Percentiles rank a stretch among this genome's conserved stretches.
Conservation (phyloP, 208 protist genomes). For the Leptomonas seymouri region DNA sequence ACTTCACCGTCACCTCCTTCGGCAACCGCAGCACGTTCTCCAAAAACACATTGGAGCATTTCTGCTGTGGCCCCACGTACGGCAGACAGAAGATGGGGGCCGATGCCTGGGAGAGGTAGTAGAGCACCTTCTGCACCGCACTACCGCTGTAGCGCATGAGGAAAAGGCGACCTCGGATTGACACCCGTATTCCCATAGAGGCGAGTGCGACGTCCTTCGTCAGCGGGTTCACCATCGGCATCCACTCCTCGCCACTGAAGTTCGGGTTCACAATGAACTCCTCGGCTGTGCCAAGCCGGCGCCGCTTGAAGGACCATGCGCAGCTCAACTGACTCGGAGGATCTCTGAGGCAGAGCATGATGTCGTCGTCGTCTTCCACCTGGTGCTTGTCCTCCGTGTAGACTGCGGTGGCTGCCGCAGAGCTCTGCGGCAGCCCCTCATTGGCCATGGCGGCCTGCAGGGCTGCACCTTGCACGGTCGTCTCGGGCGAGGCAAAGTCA, state of each 20-base stretch:
- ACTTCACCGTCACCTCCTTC: neutral
- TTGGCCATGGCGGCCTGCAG: too few species aligned
- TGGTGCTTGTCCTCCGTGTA: neutral
- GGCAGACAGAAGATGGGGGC: conserved; percentile 26
- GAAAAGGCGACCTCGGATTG: conserved; percentile 12
- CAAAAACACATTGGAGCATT: conserved; percentile 17
- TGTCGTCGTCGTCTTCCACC: conserved; percentile 5
- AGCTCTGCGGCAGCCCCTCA: too few species aligned
- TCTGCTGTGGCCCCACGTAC: conserved; percentile 22
- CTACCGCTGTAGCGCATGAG: conserved; percentile 13
- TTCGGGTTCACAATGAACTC: conserved; percentile 11
- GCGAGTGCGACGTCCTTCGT: conserved; percentile 24
- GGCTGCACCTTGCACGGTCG: too few species aligned
- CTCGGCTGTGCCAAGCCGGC: conserved; percentile 8
- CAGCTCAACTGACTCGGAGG: neutral
- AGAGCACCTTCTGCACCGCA: conserved; percentile 16
- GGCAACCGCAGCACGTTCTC: conserved; percentile 14
- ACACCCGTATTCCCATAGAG: conserved; percentile 8
- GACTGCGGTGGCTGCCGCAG: neutral
- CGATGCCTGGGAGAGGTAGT: conserved; percentile 27
- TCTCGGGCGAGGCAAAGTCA: conserved; percentile 5
- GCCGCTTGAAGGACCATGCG: conserved; percentile 21
- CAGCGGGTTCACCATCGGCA: conserved; percentile 31
- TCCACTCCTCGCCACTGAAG: conserved; percentile 19
- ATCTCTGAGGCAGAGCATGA: neutral